Evolutionary conservation across 345 rosid genomes (phyloP).

Genomic region (Nasturtium officinale): DNA sequence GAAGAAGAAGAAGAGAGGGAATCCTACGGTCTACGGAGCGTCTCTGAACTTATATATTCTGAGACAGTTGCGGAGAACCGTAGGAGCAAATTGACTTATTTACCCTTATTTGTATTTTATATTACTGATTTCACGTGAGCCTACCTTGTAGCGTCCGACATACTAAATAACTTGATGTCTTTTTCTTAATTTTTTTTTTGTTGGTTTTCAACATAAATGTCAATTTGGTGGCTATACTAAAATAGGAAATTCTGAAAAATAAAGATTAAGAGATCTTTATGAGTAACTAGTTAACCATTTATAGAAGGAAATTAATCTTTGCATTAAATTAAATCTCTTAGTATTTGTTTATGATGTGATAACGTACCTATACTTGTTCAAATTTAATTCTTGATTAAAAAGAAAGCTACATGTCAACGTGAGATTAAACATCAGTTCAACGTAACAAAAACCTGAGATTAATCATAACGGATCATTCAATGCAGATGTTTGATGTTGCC

Average conservation of each 20-base stretch:
- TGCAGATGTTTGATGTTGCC: conserved; percentile 16
- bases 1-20: conserved; percentile 25
- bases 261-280: neutral
- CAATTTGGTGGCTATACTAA: neutral
- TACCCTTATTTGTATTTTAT: conserved; percentile 19
- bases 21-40: conserved; percentile 39
- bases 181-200: neutral
- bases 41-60: conserved; percentile 35
- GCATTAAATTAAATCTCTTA: neutral
- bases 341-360: conserved; percentile 6
- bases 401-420: conserved; percentile 17
- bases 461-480: conserved; percentile 21
- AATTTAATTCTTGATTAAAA: neutral
- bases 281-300: neutral
- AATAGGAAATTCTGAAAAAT: neutral
- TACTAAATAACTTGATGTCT: conserved; percentile 1
- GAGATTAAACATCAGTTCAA: conserved; percentile 7
- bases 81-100: neutral
- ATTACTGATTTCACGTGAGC: conserved; percentile 40
- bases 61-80: conserved; percentile 46
- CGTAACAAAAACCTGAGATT: neutral
- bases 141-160: conserved; percentile 32
- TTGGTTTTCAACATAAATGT: conserved; percentile 10
- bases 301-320: neutral
- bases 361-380: conserved; percentile 6